These are phyloP conservation scores for Nakazawaea molendinolei DNA, from an alignment of 805 yeast genomes.

Conservation along the genomic window DNA sequence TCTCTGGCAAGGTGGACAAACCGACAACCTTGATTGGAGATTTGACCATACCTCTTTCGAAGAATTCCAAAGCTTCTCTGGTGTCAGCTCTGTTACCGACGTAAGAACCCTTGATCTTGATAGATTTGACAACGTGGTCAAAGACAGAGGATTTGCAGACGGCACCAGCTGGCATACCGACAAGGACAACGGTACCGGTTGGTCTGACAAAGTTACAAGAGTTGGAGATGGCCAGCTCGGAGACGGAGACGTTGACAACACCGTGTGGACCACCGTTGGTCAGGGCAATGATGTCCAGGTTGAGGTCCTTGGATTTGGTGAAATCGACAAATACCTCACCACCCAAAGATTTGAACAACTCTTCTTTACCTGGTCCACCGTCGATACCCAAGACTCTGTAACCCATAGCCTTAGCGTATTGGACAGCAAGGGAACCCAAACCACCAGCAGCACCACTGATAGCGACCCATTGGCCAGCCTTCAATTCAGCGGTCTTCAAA, in stretches of 20 bases:
- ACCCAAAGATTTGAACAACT: constrained; percentile 32
- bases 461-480: constrained; percentile 46
- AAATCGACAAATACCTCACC: constrained; percentile 43
- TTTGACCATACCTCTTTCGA: constrained; percentile 42
- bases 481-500: constrained; percentile 39
- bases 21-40: constrained; percentile 53
- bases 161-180: constrained; percentile 61
- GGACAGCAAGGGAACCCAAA: constrained; percentile 43
- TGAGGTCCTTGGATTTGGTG: constrained; percentile 32
- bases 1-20: constrained; percentile 39
- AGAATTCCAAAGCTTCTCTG: constrained; percentile 51
- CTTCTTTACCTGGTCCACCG: constrained; percentile 41
- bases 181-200: constrained; percentile 54
- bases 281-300: constrained; percentile 30
- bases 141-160: constrained; percentile 45
- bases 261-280: constrained; percentile 49
- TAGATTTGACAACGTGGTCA: constrained; percentile 46
- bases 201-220: constrained; percentile 35
- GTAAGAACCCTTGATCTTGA: constrained; percentile 49
- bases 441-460: constrained; percentile 49
- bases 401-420: constrained; percentile 45
- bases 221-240: constrained; percentile 40
- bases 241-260: constrained; percentile 46
- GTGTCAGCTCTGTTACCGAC: constrained; percentile 59
- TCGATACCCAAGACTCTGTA: constrained; percentile 41